Evolutionary conservation across 257 asterid species (phyloP), one percentile per base, ranked within the genome.

Genomic region (Euphrasia confusa): DNA sequence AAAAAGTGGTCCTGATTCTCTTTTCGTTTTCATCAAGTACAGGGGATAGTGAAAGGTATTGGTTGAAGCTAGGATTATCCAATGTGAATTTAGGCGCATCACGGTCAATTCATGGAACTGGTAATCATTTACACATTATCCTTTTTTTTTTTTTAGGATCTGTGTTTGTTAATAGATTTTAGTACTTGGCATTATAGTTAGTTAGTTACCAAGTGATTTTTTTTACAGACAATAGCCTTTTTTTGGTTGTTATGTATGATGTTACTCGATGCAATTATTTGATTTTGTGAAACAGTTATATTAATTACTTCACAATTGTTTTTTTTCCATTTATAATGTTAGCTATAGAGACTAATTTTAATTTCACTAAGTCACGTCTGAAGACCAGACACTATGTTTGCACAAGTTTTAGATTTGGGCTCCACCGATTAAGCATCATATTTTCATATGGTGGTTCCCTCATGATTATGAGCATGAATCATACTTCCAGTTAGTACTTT

Each of bases 61-160:
- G 67, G 77, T 32, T 65, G 57, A 79, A 67, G 72, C 14, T 64
- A 2, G 77, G 79, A 56, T 53, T 58, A 33, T 49, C 64, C 64
- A 47, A 32, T 60, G 69, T 37, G 58, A 52, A 40, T 44, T 3
- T 68, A 0, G 67, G 82, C 42, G 69, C 71, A 28, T 39, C 74
- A 3, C 71, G 84, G 13, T 77, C 83, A n/a, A 79, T 92, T 78
- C 99, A 93, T 71, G 82, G 76, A 69, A 89, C 96, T 55, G 97
- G 88, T 81, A 74, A 78, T 63, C 28, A 54, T 65, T 62, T 45
- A 44, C 55, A 3, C 55, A 0, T 61, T 54, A 32, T 40, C 68
- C 17, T 3, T 24, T 27, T n/a, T 56, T 32, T 56, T 60, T 4
- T 61, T 57, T 65, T 10, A 52, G 28, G 28, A 17, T 52, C 30